Evolutionary conservation across 2,329 filamentous ascomycete genomes (phyloP), one percentile per base, ranked within the genome.

Genomic region (Coniochaeta sp.): DNA sequence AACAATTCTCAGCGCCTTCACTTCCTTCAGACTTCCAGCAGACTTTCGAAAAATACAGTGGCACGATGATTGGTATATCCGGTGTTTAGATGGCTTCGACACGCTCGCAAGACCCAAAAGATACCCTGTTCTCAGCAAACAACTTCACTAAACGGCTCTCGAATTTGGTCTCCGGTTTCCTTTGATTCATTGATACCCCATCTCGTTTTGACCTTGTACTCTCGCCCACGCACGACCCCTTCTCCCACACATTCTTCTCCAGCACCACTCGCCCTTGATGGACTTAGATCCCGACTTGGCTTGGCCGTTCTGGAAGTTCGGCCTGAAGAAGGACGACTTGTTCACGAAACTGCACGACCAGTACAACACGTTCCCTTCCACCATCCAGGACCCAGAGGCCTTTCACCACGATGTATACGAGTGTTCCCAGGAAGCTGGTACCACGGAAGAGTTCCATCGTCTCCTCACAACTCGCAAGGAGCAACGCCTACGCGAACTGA

Each of bases 261-360:
- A 26, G 16, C 26, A 52, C 14, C 24, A 52, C 47, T 52, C 47
- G 47, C 47, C 47, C 26, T 52, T n/a, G 47, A 52, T 52, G 47
- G 47, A 52, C 47, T 52, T 52, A 14, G 82, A 84, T 60, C 76
- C 76, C 34, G 75, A 71, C 64, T 75, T 72, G 69, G 74, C 77
- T 66, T 86, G 83, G 83, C 83, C 83, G 50, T 78, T 79, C 66
- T 86, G 83, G 82, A 85, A 85, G 71, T 86, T 85, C 75, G 82
- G 81, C 68, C 79, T 85, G 78, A 84, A 82, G 76, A 78, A 78
- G 68, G 78, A 80, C 60, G 82, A 84, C 67, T 79, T 85, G 71
- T 80, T 80, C 69, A 81, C 79, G 59, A 81, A 78, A 58, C 78
- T 86, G 14, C 81, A 85, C 66, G 79, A 84, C 64, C 79, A 81